Base-by-base conservation (phyloP, 225 moss, liverwort and hornwort species). In the Marchantia polymorpha region DNA sequence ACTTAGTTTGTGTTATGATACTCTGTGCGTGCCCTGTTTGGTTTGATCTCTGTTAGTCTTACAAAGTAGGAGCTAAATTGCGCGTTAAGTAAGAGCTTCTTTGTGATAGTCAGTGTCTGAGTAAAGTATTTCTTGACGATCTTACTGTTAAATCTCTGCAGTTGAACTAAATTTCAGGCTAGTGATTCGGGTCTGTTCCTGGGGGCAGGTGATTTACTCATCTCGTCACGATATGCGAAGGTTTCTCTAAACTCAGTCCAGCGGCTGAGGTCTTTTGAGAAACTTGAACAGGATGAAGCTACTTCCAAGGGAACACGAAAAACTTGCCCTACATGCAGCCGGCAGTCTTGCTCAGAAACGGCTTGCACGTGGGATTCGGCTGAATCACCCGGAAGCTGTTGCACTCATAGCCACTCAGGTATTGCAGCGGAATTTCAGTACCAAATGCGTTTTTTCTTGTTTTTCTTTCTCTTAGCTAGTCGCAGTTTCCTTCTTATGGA, bases 331-430 rank as follows among this genome's bases (percentile, higher is more conserved):
- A 26, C 90, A 93, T 89, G 86, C 77, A 27, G 93, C 91, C 47
- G 97, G 90, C 27, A 83, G 78, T 73, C 83, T 97, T 52, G 94
- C 97, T 6, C 94, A 97, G 77, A 97, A 97, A 82, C 83, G 97
- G 17, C 85, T 97, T 69, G 92, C 97, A 7, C 91, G 97, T 9
- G 97, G 94, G 27, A 82, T 89, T 27, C 87, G 88, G 47, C 92
- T 97, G 73, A 97, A 97, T 68, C 87, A 92, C 53, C 91, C 97
- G 6, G 97, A 97, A 82, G 92, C 97, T 67, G 90, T 94, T 52
- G 97, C 97, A 8, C 72, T 97, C 75, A 92, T 97, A 69, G 93
- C 94, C 7, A 81, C 90, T 13, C 97, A 97, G 94, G 96, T 92
- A 70, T 61, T 61, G 16, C 23, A 23, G 22, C 7, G 61, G 22